These are phyloP conservation scores for Zelopaecilomyces penicillatus DNA, from an alignment of 2,329 filamentous ascomycete genomes.

Conservation along the genomic window DNA sequence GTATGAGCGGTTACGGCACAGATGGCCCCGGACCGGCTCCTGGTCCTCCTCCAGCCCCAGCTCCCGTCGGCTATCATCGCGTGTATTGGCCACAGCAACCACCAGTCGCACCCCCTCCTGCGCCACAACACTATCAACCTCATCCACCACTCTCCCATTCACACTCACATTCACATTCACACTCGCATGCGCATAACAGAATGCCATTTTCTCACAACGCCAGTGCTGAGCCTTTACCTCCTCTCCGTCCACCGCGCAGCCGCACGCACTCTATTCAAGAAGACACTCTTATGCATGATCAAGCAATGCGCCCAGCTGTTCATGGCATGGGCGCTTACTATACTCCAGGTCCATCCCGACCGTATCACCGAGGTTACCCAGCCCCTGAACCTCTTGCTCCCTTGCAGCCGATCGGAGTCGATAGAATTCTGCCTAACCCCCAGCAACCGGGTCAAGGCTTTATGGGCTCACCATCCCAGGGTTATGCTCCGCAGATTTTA, in stretches of 20 bases:
- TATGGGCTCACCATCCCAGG: conserved; percentile 26
- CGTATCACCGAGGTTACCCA: conserved; percentile 24
- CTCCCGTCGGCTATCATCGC: conserved; percentile 17
- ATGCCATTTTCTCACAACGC: conserved; percentile 28
- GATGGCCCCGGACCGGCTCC: conserved; percentile 16
- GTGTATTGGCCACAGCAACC: conserved; percentile 27
- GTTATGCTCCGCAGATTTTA: conserved; percentile 24
- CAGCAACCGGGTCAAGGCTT: conserved; percentile 23
- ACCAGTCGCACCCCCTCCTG: conserved; percentile 9
- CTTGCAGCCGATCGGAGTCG: conserved; percentile 21
- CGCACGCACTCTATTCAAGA: conserved; percentile 27
- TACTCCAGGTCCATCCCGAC: conserved; percentile 18
- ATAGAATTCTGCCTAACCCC: conserved; percentile 27
- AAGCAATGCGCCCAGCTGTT: conserved; percentile 21
- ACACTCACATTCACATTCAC: neutral
- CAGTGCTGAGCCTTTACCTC: conserved; percentile 29
- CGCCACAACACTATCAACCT: conserved; percentile 18
- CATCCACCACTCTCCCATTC: conserved; percentile 16
- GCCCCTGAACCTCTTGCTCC: conserved; percentile 22
- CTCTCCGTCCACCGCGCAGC: conserved; percentile 28
- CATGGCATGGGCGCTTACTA: conserved; percentile 24
- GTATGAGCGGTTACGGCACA: conserved; percentile 22
- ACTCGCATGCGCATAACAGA: conserved; percentile 17
- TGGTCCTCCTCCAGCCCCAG: neutral
- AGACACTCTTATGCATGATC: conserved; percentile 21